These are phyloP conservation scores for Fusarium brevicatenulatum DNA, from an alignment of 2,329 filamentous ascomycete genomes.

Conservation along the genomic window DNA sequence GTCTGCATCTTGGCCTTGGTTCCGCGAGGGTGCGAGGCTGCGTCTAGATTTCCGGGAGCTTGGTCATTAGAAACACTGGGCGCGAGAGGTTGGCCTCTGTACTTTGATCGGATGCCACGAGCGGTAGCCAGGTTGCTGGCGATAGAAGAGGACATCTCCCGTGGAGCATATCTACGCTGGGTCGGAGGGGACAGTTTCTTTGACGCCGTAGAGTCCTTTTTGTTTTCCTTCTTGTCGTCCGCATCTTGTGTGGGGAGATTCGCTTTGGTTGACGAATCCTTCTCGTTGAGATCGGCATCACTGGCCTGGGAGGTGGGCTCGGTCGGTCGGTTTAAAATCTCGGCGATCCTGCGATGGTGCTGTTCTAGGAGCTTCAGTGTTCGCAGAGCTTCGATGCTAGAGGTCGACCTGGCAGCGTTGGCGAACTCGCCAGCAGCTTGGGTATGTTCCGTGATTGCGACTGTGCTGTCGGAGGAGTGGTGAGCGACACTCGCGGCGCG, in stretches of 20 bases:
- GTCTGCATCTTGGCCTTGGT: constrained; percentile 65
- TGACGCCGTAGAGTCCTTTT: constrained; percentile 36
- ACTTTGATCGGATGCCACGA: constrained; percentile 76
- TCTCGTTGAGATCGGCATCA: constrained; percentile 45
- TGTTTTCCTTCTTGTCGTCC: constrained; percentile 37
- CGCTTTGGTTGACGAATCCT: constrained; percentile 42
- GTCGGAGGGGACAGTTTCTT: constrained; percentile 50
- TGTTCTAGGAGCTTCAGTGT: constrained; percentile 86
- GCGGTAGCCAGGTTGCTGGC: constrained; percentile 89
- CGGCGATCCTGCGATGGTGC: constrained; percentile 85
- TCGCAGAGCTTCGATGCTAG: constrained; percentile 77
- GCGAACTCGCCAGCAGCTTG: constrained; percentile 90
- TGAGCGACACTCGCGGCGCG: constrained; percentile 82
- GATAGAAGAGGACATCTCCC: constrained; percentile 83
- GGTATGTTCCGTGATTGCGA: constrained; percentile 88
- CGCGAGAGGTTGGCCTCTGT: constrained; percentile 73
- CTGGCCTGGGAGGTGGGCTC: constrained; percentile 50
- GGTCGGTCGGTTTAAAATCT: constrained; percentile 78
- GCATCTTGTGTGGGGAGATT: constrained; percentile 26
- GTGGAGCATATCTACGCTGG: constrained; percentile 64
- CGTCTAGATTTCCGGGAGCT: constrained; percentile 74
- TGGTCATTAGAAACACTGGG: constrained; percentile 80
- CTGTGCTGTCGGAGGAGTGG: constrained; percentile 78
- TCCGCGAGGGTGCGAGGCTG: constrained; percentile 61
- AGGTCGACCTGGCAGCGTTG: constrained; percentile 78